Evolutionary conservation across 306 rosid genomes (phyloP).

Genomic region (Sechiopsis laciniata): DNA sequence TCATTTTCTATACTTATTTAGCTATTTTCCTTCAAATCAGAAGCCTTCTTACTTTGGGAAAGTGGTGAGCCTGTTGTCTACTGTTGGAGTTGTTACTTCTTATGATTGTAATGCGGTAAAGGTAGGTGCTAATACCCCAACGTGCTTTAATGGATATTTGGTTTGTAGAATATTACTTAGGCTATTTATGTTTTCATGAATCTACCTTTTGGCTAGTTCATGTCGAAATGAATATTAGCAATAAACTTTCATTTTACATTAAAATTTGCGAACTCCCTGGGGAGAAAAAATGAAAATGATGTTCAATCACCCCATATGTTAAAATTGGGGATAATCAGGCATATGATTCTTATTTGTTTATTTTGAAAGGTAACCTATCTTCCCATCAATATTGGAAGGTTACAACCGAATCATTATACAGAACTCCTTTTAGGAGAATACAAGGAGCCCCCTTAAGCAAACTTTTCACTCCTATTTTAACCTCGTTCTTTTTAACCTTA

Average conservation of each 20-base stretch:
- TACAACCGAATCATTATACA: background rate
- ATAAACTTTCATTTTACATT: background rate
- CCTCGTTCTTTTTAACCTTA: background rate
- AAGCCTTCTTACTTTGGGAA: conserved; percentile 36
- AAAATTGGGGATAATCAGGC: conserved; percentile 1
- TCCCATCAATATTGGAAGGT: background rate
- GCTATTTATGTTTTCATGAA: background rate
- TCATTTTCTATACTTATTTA: conserved; percentile 11
- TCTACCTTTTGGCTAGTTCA: background rate
- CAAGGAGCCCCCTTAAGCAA: conserved; percentile 9
- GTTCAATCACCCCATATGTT: background rate
- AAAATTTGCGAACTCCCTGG: background rate
- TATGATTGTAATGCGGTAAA: conserved; percentile 30
- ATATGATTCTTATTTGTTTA: background rate
- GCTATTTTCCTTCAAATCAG: conserved; percentile 25
- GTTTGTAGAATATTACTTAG: conserved; percentile 9
- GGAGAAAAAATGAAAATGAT: background rate
- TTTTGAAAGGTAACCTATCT: background rate
- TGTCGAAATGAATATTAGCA: background rate
- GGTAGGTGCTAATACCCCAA: conserved; percentile 30
- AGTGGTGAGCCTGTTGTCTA: conserved; percentile 38
- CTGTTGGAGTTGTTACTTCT: conserved; percentile 42
- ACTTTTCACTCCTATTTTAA: background rate
- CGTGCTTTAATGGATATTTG: conserved; percentile 12
- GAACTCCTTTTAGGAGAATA: background rate